phyloP scores from a whole-genome alignment of 768 basidiomycete species.

The Cyclocybe cylindracea region DNA sequence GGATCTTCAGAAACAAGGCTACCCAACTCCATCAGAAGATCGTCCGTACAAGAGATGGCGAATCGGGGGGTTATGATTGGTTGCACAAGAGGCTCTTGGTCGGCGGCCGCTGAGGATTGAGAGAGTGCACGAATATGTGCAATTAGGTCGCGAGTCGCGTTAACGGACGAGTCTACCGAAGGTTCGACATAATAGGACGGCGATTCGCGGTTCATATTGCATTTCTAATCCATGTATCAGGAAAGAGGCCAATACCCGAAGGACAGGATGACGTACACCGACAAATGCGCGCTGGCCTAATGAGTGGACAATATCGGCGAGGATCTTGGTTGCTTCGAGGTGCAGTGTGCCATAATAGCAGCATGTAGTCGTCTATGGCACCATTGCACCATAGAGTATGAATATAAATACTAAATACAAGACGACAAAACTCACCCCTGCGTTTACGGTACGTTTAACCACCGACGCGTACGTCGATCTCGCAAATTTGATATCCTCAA shows the following conservation, averaged over 20 bases:
- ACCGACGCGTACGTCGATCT: slow-evolving; percentile 65
- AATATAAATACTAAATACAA: slow-evolving; percentile 3
- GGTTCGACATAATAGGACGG: slow-evolving; percentile 72
- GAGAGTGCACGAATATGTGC: slow-evolving; percentile 62
- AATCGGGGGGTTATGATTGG: slow-evolving; percentile 96
- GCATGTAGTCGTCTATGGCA: slow-evolving; percentile 84
- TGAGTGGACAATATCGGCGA: slow-evolving; percentile 71
- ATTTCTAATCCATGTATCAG: slow-evolving; percentile 54
- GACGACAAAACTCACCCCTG: slow-evolving; percentile 59
- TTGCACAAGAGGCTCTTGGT: slow-evolving; percentile 65
- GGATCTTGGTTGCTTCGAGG: slow-evolving; percentile 73
- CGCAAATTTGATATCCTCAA: slow-evolving; percentile 71
- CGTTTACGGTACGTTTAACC: slow-evolving; percentile 68
- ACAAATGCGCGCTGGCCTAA: slow-evolving; percentile 83
- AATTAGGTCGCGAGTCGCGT: slow-evolving; percentile 65
- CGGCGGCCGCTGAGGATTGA: slow-evolving; percentile 22
- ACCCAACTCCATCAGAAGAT: slow-evolving; percentile 67
- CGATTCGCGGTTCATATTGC: slow-evolving; percentile 83
- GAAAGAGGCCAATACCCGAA: not conserved
- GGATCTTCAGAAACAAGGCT: slow-evolving; percentile 59
- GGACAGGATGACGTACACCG: slow-evolving; percentile 54
- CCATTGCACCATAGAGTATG: not conserved
- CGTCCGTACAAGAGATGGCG: slow-evolving; percentile 82
- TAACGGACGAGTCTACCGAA: slow-evolving; percentile 57
- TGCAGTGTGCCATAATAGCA: slow-evolving; percentile 91